These are phyloP conservation scores for Begonia fuchsioides DNA, from an alignment of 306 rosid genomes.

Conservation along the genomic window DNA sequence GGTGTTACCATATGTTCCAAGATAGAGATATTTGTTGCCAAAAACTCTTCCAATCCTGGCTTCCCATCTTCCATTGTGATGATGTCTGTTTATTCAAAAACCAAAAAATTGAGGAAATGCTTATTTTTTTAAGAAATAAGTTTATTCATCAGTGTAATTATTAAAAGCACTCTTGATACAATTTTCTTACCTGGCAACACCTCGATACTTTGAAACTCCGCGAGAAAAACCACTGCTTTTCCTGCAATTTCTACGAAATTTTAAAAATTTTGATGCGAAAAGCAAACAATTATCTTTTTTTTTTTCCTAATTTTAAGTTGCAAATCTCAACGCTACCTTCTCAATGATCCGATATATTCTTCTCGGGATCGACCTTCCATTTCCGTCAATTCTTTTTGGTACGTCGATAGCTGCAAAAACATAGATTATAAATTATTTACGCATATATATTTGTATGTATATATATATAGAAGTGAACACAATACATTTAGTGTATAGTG, in stretches of 20 bases:
- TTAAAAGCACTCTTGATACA: not conserved
- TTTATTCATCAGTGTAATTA: not conserved
- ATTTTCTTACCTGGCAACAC: conserved; percentile 63
- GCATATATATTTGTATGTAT: too few species aligned
- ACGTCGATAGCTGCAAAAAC: conserved; percentile 12
- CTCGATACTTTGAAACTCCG: conserved; percentile 85
- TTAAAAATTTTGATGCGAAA: too few species aligned
- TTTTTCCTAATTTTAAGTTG: not conserved
- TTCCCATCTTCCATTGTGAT: conserved; percentile 94
- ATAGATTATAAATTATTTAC: not conserved
- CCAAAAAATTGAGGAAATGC: not conserved
- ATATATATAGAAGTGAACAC: too few species aligned
- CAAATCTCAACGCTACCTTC: conserved; percentile 10
- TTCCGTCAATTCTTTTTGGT: conserved; percentile 22
- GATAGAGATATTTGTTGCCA: conserved; percentile 82
- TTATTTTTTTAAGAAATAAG: not conserved
- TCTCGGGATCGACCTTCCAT: conserved; percentile 35
- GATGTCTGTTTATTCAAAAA: conserved; percentile 34
- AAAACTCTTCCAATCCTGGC: conserved; percentile 90
- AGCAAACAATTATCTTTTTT: not conserved
- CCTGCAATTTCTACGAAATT: conserved; percentile 18
- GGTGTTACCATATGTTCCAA: conserved; percentile 64
- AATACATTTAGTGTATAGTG: too few species aligned
- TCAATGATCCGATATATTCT: conserved; percentile 29
- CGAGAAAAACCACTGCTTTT: conserved; percentile 90